phyloP scores from a whole-genome alignment of 164 flowering plant species.

The Vitis rupestris region DNA sequence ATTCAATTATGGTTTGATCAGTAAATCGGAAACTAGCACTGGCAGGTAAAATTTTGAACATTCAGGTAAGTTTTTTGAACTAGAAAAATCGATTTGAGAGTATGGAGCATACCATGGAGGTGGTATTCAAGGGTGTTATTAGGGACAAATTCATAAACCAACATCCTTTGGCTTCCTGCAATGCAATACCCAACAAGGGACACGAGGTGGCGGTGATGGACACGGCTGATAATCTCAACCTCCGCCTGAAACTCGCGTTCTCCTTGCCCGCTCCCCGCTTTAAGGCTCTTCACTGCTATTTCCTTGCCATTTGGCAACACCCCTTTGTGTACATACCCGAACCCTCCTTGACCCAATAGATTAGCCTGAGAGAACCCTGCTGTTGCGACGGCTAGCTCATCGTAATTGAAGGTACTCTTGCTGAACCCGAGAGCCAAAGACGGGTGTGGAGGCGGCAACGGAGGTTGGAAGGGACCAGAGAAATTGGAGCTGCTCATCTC shows the following conservation, averaged over 20 bases:
- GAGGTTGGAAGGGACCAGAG: slow-evolving; percentile 43
- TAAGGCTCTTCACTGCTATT: slow-evolving; percentile 82
- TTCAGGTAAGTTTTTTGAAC: no score
- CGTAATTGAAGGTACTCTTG: slow-evolving; percentile 67
- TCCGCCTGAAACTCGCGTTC: slow-evolving; percentile 88
- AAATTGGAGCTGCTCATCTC: slow-evolving; percentile 46
- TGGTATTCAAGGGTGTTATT: slow-evolving; percentile 76
- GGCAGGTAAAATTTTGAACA: no score
- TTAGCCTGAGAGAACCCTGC: slow-evolving; percentile 55
- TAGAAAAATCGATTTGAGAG: no score
- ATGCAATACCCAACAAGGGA: slow-evolving; percentile 81
- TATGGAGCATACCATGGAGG: slow-evolving; percentile 59
- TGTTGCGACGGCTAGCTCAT: slow-evolving; percentile 74
- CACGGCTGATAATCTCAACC: slow-evolving; percentile 93
- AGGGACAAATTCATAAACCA: slow-evolving; percentile 82
- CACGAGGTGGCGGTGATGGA: slow-evolving; percentile 86
- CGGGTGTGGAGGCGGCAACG: slow-evolving; percentile 61
- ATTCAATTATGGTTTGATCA: background rate
- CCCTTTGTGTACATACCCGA: slow-evolving; percentile 87
- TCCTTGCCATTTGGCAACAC: slow-evolving; percentile 77
- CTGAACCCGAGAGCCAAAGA: slow-evolving; percentile 49
- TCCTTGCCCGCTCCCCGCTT: slow-evolving; percentile 80
- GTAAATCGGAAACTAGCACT: no score
- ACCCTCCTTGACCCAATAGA: slow-evolving; percentile 85
- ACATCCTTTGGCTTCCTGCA: slow-evolving; percentile 54